Evolutionary conservation across 805 yeast species (phyloP).

Genomic region (Metschnikowia kofuensis): DNA sequence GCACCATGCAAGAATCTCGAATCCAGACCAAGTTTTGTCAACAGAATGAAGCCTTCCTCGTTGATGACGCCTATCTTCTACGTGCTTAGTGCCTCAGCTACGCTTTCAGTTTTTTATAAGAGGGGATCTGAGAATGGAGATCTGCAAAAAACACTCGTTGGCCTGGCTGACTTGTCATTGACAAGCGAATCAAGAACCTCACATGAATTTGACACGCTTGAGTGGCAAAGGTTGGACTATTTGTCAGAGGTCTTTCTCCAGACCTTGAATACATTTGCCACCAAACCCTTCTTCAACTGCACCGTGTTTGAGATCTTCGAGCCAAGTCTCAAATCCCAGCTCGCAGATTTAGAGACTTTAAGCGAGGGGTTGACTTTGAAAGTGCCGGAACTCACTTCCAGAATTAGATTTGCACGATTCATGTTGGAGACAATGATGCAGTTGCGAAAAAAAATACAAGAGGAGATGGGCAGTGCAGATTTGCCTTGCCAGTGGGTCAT

Average conservation of each 20-base stretch:
- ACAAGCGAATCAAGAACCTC: no score
- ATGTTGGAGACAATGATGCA: background rate
- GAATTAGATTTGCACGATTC: background rate
- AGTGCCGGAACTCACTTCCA: background rate
- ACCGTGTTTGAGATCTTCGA: background rate
- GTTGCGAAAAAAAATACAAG: background rate
- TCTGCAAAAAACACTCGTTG: no score
- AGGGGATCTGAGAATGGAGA: no score
- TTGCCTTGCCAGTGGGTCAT: background rate
- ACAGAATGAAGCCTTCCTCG: no score
- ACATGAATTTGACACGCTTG: background rate
- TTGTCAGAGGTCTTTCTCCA: background rate
- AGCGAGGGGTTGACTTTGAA: background rate
- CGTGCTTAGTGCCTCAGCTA: no score
- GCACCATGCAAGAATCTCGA: no score
- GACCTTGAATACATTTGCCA: background rate
- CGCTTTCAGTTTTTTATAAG: no score
- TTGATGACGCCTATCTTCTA: no score
- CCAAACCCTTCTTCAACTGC: background rate
- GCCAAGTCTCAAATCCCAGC: background rate
- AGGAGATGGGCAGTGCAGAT: background rate
- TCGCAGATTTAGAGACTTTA: background rate
- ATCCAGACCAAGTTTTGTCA: no score
- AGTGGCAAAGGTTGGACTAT: background rate
- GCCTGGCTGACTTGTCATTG: no score